A percentile compares a stretch with the other conserved stretches of the same genome.
Evolutionary conservation across 306 rosid genomes (phyloP).

Genomic region (Vigna trinervia): DNA sequence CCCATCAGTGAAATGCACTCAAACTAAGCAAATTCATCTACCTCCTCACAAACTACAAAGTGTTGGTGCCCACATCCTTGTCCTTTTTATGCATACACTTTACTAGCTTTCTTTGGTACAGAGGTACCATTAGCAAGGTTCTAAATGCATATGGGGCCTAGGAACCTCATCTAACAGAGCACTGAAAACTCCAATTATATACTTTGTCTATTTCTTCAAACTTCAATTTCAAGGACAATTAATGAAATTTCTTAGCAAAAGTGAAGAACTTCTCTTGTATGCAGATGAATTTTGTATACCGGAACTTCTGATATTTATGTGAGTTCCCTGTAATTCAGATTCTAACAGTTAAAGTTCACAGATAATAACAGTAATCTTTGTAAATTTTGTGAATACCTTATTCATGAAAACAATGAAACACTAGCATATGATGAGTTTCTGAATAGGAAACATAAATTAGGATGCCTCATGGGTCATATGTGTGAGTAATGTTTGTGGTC

Average conservation of each 20-base stretch:
- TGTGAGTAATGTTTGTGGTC: conserved; percentile 44
- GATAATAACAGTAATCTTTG: neutral
- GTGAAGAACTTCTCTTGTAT: neutral
- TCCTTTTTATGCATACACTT: conserved; percentile 45
- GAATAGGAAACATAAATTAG: conserved; percentile 33
- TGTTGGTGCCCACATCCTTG: conserved; percentile 53
- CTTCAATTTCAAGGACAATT: conserved; percentile 23
- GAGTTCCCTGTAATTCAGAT: conserved; percentile 9
- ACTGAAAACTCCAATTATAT: conserved; percentile 40
- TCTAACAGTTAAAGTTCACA: neutral
- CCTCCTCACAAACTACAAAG: conserved; percentile 31
- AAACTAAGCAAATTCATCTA: conserved; percentile 41
- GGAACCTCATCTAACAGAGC: conserved; percentile 28
- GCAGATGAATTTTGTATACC: neutral
- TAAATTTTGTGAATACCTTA: neutral
- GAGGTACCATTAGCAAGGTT: conserved; percentile 42
- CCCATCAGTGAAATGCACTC: conserved; percentile 35
- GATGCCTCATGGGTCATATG: conserved; percentile 33
- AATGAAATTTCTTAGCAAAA: conserved; percentile 8
- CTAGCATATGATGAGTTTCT: conserved; percentile 31
- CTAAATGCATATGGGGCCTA: conserved; percentile 52
- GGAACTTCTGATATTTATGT: neutral
- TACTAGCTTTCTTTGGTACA: conserved; percentile 44
- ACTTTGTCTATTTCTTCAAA: conserved; percentile 38
- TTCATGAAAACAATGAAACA: conserved; percentile 22